phyloP scores from a whole-genome alignment of 768 basidiomycete genomes.

The Leccinum rimulosum region DNA sequence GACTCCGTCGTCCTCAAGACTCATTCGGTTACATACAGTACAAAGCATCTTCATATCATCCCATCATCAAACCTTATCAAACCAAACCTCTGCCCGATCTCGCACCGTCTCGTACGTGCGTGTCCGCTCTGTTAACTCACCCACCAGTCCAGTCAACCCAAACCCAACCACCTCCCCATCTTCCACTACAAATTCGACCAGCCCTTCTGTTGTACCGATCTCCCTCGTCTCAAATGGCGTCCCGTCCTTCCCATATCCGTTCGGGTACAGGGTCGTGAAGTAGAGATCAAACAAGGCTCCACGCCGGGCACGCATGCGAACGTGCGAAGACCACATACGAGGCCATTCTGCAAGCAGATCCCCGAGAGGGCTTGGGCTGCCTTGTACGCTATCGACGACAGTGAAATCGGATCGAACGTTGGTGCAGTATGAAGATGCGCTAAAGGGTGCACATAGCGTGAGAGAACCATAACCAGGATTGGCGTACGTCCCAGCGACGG shows the following conservation, averaged over 20 bases:
- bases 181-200: slow-evolving; percentile 25
- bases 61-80: slow-evolving; percentile 18
- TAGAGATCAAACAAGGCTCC: slow-evolving; percentile 22
- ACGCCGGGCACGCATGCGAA: slow-evolving; percentile 27
- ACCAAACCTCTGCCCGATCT: slow-evolving; percentile 33
- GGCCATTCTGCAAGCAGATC: slow-evolving; percentile 35
- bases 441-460: slow-evolving; percentile 35
- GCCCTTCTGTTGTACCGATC: not conserved
- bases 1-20: no score
- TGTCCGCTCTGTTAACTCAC: slow-evolving; percentile 18
- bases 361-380: not conserved
- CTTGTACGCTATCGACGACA: slow-evolving; percentile 18
- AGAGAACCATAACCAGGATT: slow-evolving; percentile 39
- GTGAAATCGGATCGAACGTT: slow-evolving; percentile 29
- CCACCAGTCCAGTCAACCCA: slow-evolving; percentile 20
- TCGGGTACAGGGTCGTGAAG: slow-evolving; percentile 32
- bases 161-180: slow-evolving; percentile 31
- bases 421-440: slow-evolving; percentile 23
- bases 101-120: slow-evolving; percentile 19
- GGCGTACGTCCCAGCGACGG: slow-evolving; percentile 36
- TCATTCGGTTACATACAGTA: not conserved
- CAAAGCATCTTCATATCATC: not conserved
- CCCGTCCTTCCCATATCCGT: slow-evolving; percentile 38
- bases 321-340: slow-evolving; percentile 36
- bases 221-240: slow-evolving; percentile 31